A percentile compares a stretch with the other conserved stretches of the same genome.
Evolutionary conservation across 225 moss, liverwort and hornwort species (phyloP).

Genomic region (Bryoerythrophyllum caledonicum): DNA sequence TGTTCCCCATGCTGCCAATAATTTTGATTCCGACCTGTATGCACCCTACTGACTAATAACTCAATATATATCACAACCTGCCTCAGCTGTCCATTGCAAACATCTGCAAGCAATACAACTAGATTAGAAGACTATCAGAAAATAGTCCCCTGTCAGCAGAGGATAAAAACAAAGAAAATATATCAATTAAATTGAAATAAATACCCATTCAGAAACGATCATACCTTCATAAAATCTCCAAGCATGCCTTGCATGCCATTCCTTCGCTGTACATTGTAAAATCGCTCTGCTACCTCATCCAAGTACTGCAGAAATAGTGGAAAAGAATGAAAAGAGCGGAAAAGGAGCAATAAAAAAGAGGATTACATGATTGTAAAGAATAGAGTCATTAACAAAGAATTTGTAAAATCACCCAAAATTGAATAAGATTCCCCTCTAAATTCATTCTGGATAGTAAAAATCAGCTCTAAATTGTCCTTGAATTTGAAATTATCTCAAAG

Average conservation of each 20-base stretch:
- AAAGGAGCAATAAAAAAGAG: background rate
- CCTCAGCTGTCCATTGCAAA: constrained; percentile 52
- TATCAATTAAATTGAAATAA: too few species aligned
- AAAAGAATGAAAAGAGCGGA: background rate
- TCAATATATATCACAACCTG: constrained; percentile 16
- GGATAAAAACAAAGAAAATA: too few species aligned
- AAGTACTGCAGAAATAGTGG: constrained; percentile 56
- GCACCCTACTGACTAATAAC: constrained; percentile 15
- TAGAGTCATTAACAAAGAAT: background rate
- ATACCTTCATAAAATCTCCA: constrained; percentile 96
- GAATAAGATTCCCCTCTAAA: too few species aligned
- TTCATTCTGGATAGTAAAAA: too few species aligned
- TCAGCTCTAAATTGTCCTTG: too few species aligned
- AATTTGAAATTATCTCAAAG: too few species aligned
- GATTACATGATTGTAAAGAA: background rate
- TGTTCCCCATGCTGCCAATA: constrained; percentile 12
- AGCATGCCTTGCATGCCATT: constrained; percentile 94
- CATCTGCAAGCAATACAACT: constrained; percentile 37
- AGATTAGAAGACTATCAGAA: constrained; percentile 6
- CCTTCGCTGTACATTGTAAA: constrained; percentile 77
- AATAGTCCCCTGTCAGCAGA: background rate
- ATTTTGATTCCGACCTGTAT: constrained; percentile 23
- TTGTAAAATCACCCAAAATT: too few species aligned
- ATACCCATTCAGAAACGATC: background rate
- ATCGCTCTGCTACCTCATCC: constrained; percentile 86